Evolutionary conservation across 2,329 filamentous ascomycete genomes (phyloP), one percentile per base, ranked within the genome.

Genomic region (Penicillium digitatum): DNA sequence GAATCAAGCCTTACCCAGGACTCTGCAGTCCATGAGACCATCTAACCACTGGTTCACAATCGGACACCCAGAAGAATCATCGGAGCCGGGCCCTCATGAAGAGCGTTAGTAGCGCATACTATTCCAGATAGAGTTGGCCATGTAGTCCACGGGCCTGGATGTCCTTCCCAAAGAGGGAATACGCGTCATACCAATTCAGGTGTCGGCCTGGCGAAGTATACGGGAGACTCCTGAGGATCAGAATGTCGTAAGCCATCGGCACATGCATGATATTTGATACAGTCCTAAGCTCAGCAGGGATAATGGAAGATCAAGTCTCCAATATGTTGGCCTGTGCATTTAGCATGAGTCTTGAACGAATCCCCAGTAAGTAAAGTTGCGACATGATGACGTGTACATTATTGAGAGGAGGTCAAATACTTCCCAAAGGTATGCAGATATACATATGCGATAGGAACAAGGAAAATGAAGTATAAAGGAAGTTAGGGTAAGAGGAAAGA

Each of bases 301-400:
- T 20, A 45, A 43, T 32, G 18, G 5, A 42, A 32, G 16, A 27
- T 50, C 24, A 42, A 42, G 16, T 22, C 8, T 29, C 12, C 12
- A 27, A 20, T 4, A 40, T 48, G 6, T 27, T 48, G n/a, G n/a
- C 14, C n/a, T 6, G 38, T 44, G 29, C 27, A 38, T 8, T 38
- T 48, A 29, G 34, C 46, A 12, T 29, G 9, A 39, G 20, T 38
- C n/a, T 48, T 48, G 45, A 31, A 11, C 18, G 18, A 18, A 24
- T 31, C 26, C 35, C n/a, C 40, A 26, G 46, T 9, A n/a, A 9
- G 16, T n/a, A 18, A 24, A 27, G 32, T 24, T 32, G 26, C 26
- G 31, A 31, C 26, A 49, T 42, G 8, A 39, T 49, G 47, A 49
- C 47, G 45, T 48, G 32, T 48, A 38, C 37, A 48, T 37, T 12